Evolutionary conservation across 345 rosid species (phyloP).

Genomic region (Brassica incana): DNA sequence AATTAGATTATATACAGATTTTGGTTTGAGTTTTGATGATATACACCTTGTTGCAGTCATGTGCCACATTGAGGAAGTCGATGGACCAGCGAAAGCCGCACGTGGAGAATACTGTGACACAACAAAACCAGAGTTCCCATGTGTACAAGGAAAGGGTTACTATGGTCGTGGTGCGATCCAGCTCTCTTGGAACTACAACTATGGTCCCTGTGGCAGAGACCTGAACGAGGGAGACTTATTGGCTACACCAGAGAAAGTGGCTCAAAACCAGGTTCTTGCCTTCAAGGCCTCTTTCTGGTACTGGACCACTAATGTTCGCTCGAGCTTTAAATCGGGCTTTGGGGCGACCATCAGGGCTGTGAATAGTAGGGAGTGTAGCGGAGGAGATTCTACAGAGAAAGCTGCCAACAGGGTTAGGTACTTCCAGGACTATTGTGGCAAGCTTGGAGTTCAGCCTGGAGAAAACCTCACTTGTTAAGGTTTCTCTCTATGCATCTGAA

Average conservation of each 20-base stretch:
- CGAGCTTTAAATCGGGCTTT: constrained; percentile 50
- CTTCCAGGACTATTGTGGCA: constrained; percentile 47
- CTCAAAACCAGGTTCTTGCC: constrained; percentile 49
- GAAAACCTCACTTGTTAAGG: constrained; percentile 53
- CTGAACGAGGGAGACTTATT: constrained; percentile 44
- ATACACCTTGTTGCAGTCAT: constrained; percentile 38
- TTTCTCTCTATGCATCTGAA: not conserved
- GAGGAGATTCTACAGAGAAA: constrained; percentile 19
- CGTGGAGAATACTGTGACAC: constrained; percentile 44
- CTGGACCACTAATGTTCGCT: constrained; percentile 55
- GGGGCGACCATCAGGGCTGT: constrained; percentile 63
- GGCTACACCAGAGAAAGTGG: constrained; percentile 58
- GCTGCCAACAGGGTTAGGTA: constrained; percentile 46
- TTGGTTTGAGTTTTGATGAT: not conserved
- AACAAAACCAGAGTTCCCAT: constrained; percentile 43
- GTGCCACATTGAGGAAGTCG: constrained; percentile 54
- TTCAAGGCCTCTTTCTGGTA: constrained; percentile 72
- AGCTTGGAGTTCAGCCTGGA: constrained; percentile 53
- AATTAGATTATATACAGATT: not conserved
- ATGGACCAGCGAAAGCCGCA: constrained; percentile 39
- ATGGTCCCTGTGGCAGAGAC: constrained; percentile 53
- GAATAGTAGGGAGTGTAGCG: constrained; percentile 58
- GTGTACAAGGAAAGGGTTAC: constrained; percentile 51
- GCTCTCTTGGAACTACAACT: constrained; percentile 64
- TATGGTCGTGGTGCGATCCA: constrained; percentile 68